phyloP scores from a whole-genome alignment of 805 yeast species.

The Saturnispora ahearnii region DNA sequence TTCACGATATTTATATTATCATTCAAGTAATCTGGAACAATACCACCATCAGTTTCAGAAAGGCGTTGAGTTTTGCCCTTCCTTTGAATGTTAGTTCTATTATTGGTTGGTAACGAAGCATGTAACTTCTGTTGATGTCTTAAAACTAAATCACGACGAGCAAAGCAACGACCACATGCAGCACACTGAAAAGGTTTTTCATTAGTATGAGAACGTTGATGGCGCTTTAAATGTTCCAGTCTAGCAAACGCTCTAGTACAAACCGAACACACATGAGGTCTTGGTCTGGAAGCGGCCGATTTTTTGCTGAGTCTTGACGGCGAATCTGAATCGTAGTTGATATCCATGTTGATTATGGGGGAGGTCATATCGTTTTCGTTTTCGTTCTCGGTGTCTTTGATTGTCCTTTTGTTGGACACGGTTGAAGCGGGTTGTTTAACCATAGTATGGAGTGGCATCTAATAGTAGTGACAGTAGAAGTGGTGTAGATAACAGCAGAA shows the following conservation, averaged over 20 bases:
- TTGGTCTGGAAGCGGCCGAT: conserved; percentile 54
- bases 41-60: conserved; percentile 24
- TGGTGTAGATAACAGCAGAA: not conserved
- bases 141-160: conserved; percentile 77
- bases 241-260: conserved; percentile 96
- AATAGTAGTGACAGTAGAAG: not conserved
- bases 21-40: conserved; percentile 30
- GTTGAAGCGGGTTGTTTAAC: not conserved
- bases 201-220: conserved; percentile 88
- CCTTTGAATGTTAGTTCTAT: conserved; percentile 26
- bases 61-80: conserved; percentile 20
- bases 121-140: conserved; percentile 95
- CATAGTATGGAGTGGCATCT: not conserved
- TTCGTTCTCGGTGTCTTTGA: not conserved
- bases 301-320: not conserved
- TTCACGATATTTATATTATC: conserved; percentile 44
- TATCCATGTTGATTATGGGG: not conserved
- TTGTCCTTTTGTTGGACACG: not conserved
- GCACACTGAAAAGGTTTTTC: conserved; percentile 96
- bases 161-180: conserved; percentile 92
- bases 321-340: not conserved
- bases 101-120: conserved; percentile 37
- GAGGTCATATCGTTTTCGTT: not conserved
- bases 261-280: conserved; percentile 84
- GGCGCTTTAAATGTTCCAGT: conserved; percentile 87